Conservation (phyloP, 1,139 yeast genomes). For the Blastobotrys elegans region DNA sequence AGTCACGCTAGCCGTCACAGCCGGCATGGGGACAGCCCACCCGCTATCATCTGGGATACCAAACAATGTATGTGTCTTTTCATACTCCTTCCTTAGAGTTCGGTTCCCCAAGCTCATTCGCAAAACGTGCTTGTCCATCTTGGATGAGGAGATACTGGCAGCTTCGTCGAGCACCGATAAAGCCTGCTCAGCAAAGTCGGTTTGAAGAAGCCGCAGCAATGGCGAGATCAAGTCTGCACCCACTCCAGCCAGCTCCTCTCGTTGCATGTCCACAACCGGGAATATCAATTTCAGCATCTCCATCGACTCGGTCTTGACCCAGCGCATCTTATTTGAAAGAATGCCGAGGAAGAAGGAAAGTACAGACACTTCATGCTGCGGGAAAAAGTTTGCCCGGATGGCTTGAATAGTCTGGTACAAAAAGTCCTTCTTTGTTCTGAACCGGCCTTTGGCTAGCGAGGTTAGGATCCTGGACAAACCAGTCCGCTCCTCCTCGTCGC, state of each 20-base stretch:
- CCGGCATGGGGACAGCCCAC: constrained; percentile 97
- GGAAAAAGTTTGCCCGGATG: constrained; percentile 63
- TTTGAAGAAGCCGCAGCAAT: constrained; percentile 68
- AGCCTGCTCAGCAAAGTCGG: constrained; percentile 86
- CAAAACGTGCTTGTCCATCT: constrained; percentile 83
- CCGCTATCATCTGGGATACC: constrained; percentile 98
- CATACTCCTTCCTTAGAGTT: constrained; percentile 73
- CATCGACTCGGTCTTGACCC: constrained; percentile 81
- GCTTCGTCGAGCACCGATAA: constrained; percentile 86
- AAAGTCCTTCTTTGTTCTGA: constrained; percentile 85
- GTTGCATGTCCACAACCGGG: constrained; percentile 69
- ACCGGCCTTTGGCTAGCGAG: constrained; percentile 71
- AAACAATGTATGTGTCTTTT: constrained; percentile 80
- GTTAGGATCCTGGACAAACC: constrained; percentile 68
- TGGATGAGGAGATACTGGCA: constrained; percentile 79
- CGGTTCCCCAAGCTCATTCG: constrained; percentile 87
- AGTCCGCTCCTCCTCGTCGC: constrained; percentile 52
- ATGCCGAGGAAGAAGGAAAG: constrained; percentile 73
- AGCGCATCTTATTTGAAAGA: constrained; percentile 65
- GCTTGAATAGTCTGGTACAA: constrained; percentile 73
- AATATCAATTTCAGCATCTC: constrained; percentile 66
- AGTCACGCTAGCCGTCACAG: constrained; percentile 79
- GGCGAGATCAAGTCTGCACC: constrained; percentile 97
- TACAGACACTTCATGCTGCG: constrained; percentile 67
- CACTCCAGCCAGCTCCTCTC: constrained; percentile 78